Evolutionary conservation across 768 basidiomycete genomes (phyloP).

Genomic region (Lactarius trivialis): DNA sequence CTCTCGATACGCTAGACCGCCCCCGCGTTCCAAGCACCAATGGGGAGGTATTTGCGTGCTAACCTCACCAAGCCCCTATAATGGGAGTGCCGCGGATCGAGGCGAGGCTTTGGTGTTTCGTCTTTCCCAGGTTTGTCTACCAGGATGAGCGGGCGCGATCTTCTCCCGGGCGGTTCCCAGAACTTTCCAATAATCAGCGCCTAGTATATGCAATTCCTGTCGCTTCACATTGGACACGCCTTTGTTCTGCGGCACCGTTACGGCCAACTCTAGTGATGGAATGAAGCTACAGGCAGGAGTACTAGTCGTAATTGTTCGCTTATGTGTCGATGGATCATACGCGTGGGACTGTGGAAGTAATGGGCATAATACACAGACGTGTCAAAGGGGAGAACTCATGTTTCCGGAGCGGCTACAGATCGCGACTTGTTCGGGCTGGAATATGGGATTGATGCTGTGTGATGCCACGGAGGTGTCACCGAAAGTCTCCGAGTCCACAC

Average conservation of each 20-base stretch:
- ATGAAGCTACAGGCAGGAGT: neutral
- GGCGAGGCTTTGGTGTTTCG: neutral
- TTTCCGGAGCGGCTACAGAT: constrained; percentile 15
- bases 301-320: neutral
- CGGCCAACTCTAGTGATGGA: neutral
- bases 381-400: neutral
- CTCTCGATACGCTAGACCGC: constrained; percentile 5
- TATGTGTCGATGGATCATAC: neutral
- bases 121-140: constrained; percentile 4
- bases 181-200: constrained; percentile 5
- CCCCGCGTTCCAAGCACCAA: neutral
- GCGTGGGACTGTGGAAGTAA: neutral
- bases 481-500: neutral
- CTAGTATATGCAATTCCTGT: constrained; percentile 7
- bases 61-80: constrained; percentile 8
- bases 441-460: constrained; percentile 1
- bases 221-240: constrained; percentile 4
- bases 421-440: constrained; percentile 18
- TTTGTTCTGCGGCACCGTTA: neutral
- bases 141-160: constrained; percentile 16
- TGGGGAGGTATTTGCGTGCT: constrained; percentile 12
- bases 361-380: neutral
- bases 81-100: constrained; percentile 13
- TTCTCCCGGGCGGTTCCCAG: constrained; percentile 5
- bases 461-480: constrained; percentile 14